These are phyloP conservation scores for Quercus tomentella DNA, from an alignment of 331 rosid species.

Conservation along the genomic window DNA sequence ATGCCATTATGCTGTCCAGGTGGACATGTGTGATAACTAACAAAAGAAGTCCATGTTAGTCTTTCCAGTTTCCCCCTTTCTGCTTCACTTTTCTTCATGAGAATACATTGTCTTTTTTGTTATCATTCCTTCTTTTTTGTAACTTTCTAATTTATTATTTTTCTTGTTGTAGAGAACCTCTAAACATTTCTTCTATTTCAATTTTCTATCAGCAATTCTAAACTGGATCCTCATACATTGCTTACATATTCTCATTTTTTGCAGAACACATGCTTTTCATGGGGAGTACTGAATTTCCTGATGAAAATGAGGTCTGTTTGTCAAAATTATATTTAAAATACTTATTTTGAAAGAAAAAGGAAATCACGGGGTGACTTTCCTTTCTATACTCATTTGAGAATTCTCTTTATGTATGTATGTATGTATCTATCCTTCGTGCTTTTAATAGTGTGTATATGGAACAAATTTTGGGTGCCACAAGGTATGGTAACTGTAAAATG, in stretches of 20 bases:
- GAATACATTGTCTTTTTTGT: neutral
- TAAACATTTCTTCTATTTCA: neutral
- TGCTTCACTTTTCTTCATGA: neutral
- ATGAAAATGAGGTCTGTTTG: slow-evolving; percentile 90
- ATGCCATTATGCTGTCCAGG: neutral
- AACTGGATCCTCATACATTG: neutral
- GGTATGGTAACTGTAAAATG: neutral
- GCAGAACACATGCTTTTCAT: slow-evolving; percentile 99
- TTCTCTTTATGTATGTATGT: neutral
- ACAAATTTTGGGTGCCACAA: neutral
- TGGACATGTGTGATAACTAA: neutral
- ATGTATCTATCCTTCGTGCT: neutral
- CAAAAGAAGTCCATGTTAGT: neutral
- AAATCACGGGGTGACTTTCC: neutral
- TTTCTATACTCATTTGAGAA: neutral
- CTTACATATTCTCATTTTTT: slow-evolving; percentile 19
- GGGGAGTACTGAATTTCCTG: slow-evolving; percentile 94
- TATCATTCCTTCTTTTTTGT: neutral
- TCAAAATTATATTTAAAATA: slow-evolving; percentile 17
- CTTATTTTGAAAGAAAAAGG: neutral
- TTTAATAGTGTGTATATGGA: neutral
- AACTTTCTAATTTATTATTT: neutral
- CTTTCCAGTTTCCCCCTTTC: neutral
- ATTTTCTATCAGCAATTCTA: neutral
- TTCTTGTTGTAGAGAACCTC: neutral